A percentile compares a stretch with the other conserved stretches of the same genome.
These are phyloP conservation scores for Populus simonii DNA, from an alignment of 345 rosid genomes.

Conservation along the genomic window DNA sequence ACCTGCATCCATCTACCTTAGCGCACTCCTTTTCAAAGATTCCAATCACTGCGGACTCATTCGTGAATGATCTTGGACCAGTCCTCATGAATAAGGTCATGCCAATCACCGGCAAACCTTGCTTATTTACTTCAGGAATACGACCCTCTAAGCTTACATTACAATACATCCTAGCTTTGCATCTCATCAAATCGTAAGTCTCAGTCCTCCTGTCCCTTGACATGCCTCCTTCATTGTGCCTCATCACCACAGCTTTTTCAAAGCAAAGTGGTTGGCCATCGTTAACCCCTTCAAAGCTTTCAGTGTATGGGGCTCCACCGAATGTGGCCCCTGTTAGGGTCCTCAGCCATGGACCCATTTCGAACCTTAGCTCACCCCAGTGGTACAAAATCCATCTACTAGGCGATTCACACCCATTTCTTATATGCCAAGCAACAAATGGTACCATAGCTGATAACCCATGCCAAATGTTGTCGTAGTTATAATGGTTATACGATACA, in stretches of 20 bases:
- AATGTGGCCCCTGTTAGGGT: slow-evolving; percentile 47
- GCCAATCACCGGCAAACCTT: slow-evolving; percentile 31
- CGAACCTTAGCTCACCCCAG: slow-evolving; percentile 64
- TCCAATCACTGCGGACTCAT: slow-evolving; percentile 45
- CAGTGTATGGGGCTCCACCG: slow-evolving; percentile 22
- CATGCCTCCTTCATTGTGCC: slow-evolving; percentile 81
- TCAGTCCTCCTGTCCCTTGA: slow-evolving; percentile 60
- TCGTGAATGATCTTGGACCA: slow-evolving; percentile 66
- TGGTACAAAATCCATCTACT: slow-evolving; percentile 65
- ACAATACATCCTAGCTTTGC: slow-evolving; percentile 52
- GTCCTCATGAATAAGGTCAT: slow-evolving; percentile 70
- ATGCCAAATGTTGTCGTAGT: slow-evolving; percentile 67
- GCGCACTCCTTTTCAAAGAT: slow-evolving; percentile 55
- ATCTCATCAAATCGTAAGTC: slow-evolving; percentile 55
- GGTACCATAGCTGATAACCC: slow-evolving; percentile 54
- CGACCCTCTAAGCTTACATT: slow-evolving; percentile 30
- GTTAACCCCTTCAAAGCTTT: slow-evolving; percentile 28
- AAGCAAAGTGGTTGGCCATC: slow-evolving; percentile 51
- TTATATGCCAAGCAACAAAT: slow-evolving; percentile 64
- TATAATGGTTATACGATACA: slow-evolving; percentile 65
- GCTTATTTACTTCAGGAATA: neutral
- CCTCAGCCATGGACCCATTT: slow-evolving; percentile 49
- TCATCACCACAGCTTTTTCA: slow-evolving; percentile 71
- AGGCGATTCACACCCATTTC: slow-evolving; percentile 43
- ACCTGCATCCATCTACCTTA: slow-evolving; percentile 48